Evolutionary conservation across 805 yeast genomes (phyloP).

Genomic region (Yarrowia deformans): DNA sequence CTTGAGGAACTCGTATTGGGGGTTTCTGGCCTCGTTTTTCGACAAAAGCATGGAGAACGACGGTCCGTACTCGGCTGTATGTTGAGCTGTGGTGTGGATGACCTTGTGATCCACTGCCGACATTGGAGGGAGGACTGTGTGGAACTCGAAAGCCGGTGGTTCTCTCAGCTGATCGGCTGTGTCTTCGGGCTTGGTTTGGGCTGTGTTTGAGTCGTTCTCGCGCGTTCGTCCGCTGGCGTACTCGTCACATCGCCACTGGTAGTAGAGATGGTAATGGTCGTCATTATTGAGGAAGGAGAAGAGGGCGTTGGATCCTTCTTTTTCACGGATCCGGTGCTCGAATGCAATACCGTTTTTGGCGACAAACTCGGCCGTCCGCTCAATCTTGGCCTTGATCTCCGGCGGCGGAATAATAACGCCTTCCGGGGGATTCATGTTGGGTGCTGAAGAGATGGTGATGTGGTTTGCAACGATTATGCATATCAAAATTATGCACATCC

Average conservation of each 20-base stretch:
- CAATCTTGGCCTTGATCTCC: slow-evolving; percentile 59
- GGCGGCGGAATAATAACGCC: slow-evolving; percentile 63
- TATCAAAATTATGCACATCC: slow-evolving; percentile 9
- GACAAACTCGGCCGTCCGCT: slow-evolving; percentile 76
- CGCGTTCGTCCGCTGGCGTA: slow-evolving; percentile 42
- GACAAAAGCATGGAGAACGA: slow-evolving; percentile 54
- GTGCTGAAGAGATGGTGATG: slow-evolving; percentile 10
- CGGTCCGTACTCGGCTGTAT: slow-evolving; percentile 66
- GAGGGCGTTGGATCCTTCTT: slow-evolving; percentile 58
- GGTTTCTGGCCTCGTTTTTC: slow-evolving; percentile 48
- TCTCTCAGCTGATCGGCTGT: slow-evolving; percentile 41
- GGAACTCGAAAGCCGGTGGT: slow-evolving; percentile 49
- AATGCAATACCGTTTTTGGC: slow-evolving; percentile 69
- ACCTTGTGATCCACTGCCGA: slow-evolving; percentile 71
- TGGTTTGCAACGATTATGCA: slow-evolving; percentile 32
- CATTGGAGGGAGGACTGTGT: slow-evolving; percentile 52
- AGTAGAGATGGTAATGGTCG: slow-evolving; percentile 66
- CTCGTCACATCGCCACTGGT: slow-evolving; percentile 56
- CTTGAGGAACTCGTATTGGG: slow-evolving; percentile 73
- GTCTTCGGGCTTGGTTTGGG: background rate
- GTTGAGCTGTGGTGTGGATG: slow-evolving; percentile 74
- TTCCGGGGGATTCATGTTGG: slow-evolving; percentile 49
- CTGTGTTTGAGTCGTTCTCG: background rate
- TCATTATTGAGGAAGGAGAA: slow-evolving; percentile 67
- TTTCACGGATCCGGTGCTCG: slow-evolving; percentile 61